These are phyloP conservation scores for Glycine soja DNA, from an alignment of 306 rosid species.

Conservation along the genomic window DNA sequence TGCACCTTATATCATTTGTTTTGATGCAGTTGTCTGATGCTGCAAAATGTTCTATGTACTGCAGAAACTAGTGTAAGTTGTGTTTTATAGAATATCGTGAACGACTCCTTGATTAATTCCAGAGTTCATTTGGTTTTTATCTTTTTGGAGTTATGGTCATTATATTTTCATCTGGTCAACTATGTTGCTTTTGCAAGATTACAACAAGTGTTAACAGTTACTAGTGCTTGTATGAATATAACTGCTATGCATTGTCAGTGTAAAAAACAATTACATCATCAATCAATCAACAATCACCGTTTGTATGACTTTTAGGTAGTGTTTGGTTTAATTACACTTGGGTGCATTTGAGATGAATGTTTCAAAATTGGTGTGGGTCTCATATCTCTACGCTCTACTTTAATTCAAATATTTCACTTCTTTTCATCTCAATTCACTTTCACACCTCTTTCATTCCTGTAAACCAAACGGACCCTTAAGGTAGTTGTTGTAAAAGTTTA, in stretches of 20 bases:
- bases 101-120: conserved; percentile 17
- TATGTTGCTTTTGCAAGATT: conserved; percentile 17
- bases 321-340: no score
- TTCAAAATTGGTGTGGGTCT: no score
- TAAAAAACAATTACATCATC: background rate
- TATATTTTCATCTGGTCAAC: conserved; percentile 37
- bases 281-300: background rate
- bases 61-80: conserved; percentile 77
- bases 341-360: no score
- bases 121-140: conserved; percentile 20
- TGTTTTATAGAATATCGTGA: conserved; percentile 42
- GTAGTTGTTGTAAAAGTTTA: background rate
- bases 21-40: conserved; percentile 71
- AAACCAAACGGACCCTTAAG: background rate
- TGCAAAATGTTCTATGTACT: conserved; percentile 72
- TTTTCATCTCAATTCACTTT: no score
- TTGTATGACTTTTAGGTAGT: background rate
- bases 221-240: background rate
- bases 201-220: conserved; percentile 22
- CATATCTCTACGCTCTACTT: no score
- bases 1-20: conserved; percentile 44
- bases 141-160: conserved; percentile 24
- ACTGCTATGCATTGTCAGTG: background rate
- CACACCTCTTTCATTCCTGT: no score
- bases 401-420: no score